Evolutionary conservation across 371 early-diverging fungal species (phyloP).

Genomic region (Mucor velutinosus): DNA sequence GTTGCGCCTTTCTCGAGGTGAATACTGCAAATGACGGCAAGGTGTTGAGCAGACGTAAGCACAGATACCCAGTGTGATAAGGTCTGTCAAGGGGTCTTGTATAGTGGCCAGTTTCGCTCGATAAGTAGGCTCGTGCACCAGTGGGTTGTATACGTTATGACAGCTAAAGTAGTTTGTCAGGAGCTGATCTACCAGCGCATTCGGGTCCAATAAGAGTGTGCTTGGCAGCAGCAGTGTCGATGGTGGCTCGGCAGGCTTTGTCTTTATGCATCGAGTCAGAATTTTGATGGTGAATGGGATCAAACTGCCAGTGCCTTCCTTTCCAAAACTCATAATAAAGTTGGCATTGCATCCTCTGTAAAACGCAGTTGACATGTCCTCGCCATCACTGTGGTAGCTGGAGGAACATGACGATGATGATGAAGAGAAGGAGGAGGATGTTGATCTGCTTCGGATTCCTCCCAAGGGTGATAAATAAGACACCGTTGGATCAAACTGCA

Average conservation of each 20-base stretch:
- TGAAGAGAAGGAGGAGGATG: not conserved
- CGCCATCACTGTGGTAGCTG: not conserved
- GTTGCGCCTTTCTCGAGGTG: not conserved
- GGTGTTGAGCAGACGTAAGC: slow-evolving; percentile 11
- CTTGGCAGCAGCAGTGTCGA: not conserved
- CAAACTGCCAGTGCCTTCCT: not conserved
- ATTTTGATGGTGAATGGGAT: not conserved
- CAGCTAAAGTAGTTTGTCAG: slow-evolving; percentile 14
- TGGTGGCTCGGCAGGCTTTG: not conserved
- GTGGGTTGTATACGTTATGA: slow-evolving; percentile 4
- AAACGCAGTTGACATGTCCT: not conserved
- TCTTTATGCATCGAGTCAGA: not conserved
- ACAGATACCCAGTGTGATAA: slow-evolving; percentile 13
- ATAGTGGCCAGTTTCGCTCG: not conserved
- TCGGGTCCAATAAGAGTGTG: not conserved
- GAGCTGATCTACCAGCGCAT: not conserved
- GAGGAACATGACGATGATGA: no score
- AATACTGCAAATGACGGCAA: slow-evolving; percentile 6
- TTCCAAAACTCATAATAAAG: not conserved
- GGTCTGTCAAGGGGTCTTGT: slow-evolving; percentile 4
- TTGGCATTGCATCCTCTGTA: not conserved
- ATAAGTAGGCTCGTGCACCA: slow-evolving; percentile 15
- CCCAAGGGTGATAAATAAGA: slow-evolving; percentile 8
- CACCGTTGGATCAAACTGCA: not conserved
- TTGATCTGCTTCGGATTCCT: not conserved